Percentiles rank a stretch among this genome's conserved stretches.
Conservation (phyloP, 495 filamentous ascomycete species). For the Neurospora sp. region DNA sequence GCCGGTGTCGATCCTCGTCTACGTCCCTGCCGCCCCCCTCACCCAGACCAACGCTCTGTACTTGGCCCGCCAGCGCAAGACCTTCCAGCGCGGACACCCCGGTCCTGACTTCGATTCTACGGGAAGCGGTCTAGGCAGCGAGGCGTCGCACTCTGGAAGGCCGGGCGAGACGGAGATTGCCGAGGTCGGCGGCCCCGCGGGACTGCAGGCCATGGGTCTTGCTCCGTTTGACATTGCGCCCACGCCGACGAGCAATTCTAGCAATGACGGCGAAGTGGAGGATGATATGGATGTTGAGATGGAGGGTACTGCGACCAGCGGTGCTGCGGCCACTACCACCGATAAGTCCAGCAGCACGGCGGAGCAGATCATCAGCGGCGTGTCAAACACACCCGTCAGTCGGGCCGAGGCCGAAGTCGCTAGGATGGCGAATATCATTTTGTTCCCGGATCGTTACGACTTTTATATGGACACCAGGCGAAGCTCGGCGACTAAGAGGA, state of each 20-base stretch:
- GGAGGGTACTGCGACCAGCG: not conserved
- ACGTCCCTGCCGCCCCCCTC: slow-evolving; percentile 76
- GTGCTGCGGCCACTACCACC: not conserved
- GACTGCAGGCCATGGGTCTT: slow-evolving; percentile 37
- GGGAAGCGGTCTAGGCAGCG: slow-evolving; percentile 35
- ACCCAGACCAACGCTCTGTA: slow-evolving; percentile 70
- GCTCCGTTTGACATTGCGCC: slow-evolving; percentile 34
- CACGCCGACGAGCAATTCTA: slow-evolving; percentile 13
- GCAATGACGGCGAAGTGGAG: not conserved
- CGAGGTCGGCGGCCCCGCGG: slow-evolving; percentile 35
- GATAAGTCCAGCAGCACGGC: not conserved
- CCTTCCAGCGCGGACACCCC: slow-evolving; percentile 54
- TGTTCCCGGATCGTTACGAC: slow-evolving; percentile 41
- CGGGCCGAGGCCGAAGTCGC: slow-evolving; percentile 38
- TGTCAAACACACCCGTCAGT: slow-evolving; percentile 11
- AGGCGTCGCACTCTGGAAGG: slow-evolving; percentile 34
- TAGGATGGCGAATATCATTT: slow-evolving; percentile 38
- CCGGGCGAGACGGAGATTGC: slow-evolving; percentile 37
- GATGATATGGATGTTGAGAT: slow-evolving; percentile 16
- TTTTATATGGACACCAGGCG: slow-evolving; percentile 32
- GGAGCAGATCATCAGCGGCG: not conserved
- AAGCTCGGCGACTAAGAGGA: slow-evolving; percentile 17
- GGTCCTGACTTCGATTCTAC: slow-evolving; percentile 60
- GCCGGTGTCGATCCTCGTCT: slow-evolving; percentile 43
- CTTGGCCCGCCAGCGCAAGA: slow-evolving; percentile 65